These are phyloP conservation scores for Brassica hybrid DNA, from an alignment of 441 rosid genomes.

Conservation along the genomic window DNA sequence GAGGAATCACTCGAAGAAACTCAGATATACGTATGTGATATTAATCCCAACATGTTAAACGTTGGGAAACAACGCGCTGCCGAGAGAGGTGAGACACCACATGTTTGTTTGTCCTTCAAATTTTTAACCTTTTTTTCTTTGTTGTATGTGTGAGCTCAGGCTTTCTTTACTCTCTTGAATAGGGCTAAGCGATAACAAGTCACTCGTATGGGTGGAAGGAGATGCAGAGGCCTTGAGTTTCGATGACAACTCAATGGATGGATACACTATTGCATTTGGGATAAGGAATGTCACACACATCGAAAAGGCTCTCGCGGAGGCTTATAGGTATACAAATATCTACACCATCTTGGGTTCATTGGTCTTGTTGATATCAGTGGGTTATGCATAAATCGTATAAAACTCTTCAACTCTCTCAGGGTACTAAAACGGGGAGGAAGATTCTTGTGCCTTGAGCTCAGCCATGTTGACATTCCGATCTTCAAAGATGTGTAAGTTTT, in stretches of 20 bases:
- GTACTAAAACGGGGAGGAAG: too few species aligned
- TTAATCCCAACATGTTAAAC: conserved; percentile 88
- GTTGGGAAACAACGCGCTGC: conserved; percentile 81
- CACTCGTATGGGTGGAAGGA: conserved; percentile 90
- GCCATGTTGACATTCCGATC: too few species aligned
- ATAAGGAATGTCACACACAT: conserved; percentile 97
- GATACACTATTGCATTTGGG: conserved; percentile 95
- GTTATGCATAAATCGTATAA: too few species aligned
- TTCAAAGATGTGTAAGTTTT: too few species aligned
- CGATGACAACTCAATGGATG: conserved; percentile 81
- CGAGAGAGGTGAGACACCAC: conserved; percentile 66
- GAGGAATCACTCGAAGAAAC: conserved; percentile 78
- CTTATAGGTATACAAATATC: conserved; percentile 60
- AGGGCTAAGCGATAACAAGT: conserved; percentile 70
- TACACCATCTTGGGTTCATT: background rate
- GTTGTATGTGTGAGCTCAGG: conserved; percentile 1
- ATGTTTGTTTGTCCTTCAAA: conserved; percentile 23
- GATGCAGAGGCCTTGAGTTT: conserved; percentile 91
- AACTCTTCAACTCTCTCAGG: too few species aligned
- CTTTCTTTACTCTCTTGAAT: conserved; percentile 20
- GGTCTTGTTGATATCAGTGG: too few species aligned
- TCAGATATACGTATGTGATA: conserved; percentile 82
- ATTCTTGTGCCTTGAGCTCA: too few species aligned
- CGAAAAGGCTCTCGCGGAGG: conserved; percentile 91
- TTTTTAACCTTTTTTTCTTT: background rate